phyloP scores from a whole-genome alignment of 2,329 filamentous ascomycete genomes.

The Arachnomyces sp. region DNA sequence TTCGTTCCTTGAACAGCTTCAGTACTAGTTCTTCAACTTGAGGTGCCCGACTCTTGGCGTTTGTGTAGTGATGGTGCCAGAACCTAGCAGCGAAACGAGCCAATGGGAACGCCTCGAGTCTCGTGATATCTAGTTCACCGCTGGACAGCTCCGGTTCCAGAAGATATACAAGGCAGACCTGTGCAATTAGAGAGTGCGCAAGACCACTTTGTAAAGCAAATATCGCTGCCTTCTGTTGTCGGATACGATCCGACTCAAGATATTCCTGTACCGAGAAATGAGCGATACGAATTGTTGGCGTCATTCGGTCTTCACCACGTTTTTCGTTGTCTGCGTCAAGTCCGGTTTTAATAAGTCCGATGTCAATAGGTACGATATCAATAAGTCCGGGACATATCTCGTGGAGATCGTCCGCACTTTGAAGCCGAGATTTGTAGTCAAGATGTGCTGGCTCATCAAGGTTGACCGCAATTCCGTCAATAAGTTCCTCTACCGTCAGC shows the following conservation, averaged over 20 bases:
- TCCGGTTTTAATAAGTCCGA: no score
- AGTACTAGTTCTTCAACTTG: neutral
- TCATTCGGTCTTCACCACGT: neutral
- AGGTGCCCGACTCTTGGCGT: neutral
- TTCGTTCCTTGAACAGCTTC: neutral
- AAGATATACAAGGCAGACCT: constrained; percentile 6
- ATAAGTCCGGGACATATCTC: constrained; percentile 21
- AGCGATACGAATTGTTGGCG: constrained; percentile 16
- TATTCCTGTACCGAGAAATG: constrained; percentile 29
- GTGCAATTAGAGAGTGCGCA: constrained; percentile 1
- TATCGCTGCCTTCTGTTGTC: no score
- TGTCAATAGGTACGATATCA: no score
- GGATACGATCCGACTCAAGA: constrained; percentile 19
- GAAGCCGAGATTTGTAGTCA: constrained; percentile 11
- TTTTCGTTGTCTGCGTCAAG: neutral
- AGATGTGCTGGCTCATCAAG: constrained; percentile 9
- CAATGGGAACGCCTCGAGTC: neutral
- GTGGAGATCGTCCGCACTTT: constrained; percentile 13
- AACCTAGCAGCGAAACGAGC: constrained; percentile 1
- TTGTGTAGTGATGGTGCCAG: constrained; percentile 2
- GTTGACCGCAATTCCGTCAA: constrained; percentile 20
- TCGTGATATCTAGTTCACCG: neutral
- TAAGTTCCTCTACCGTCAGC: constrained; percentile 17
- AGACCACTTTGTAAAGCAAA: neutral
- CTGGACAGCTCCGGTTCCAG: neutral